Evolutionary conservation across 176 grass and related monocot genomes (phyloP), one percentile per base, ranked within the genome.

Genomic region (Rhynchospora pubera): DNA sequence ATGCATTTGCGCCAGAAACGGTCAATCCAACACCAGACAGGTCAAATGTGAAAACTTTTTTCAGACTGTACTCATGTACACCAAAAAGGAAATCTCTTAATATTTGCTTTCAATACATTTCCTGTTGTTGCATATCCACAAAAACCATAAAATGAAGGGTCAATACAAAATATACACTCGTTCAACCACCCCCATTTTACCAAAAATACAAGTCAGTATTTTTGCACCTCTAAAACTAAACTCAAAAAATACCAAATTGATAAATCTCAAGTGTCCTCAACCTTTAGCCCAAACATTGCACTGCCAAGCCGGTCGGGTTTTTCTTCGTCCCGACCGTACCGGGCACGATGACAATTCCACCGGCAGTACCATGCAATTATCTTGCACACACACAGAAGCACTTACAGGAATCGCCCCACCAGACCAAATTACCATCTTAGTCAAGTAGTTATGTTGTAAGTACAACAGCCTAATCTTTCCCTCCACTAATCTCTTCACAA

Each of bases 361-460:
- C 0, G 69, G 65, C 7, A 91, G 94, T n/a, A 86, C 83, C 53
- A 94, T 79, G 53, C 94, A 97, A 75, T 97, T 97, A 51, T 56
- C 78, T 57, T 92, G 89, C 65, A 92, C 83, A 66, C 94, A 97
- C 9, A 94, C 87, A 30, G 89, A 92, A 0, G 89, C 79, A 56
- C 86, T 85, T 5, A 83, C 26, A 30, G 94, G 91, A 18, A 97
- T 52, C 0, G 30, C 62, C 26, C 46, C 42, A 6, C 44, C 83
- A 22, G 89, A 64, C 4, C 79, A 30, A 0, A 93, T 79, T 2
- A 26, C 9, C 7, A 97, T 83, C n/a, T 87, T 84, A 2, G 87
- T 90, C 8, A 97, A 65, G 74, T 87, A 97, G 74, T 97, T 97
- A 24, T 93, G 91, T 83, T 97, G 94, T n/a, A 97, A 62, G 51